These are phyloP conservation scores for Solanum pennellii DNA, from an alignment of 257 asterid genomes.

Conservation along the genomic window DNA sequence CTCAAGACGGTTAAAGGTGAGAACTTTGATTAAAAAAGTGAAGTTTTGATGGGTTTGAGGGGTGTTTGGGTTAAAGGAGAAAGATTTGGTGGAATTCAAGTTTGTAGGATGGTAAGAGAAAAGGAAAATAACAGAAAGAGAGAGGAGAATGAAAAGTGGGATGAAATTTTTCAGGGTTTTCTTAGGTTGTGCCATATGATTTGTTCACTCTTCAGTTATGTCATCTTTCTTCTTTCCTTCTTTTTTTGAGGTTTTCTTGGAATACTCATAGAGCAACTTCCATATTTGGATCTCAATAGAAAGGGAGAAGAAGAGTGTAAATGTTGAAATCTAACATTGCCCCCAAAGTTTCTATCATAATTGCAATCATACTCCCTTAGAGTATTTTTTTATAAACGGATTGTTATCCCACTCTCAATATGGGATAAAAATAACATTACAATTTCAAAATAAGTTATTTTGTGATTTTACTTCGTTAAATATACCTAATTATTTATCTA, in stretches of 20 bases:
- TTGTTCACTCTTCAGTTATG: not conserved
- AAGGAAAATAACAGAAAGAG: conserved; percentile 26
- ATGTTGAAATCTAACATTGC: not conserved
- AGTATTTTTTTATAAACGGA: not conserved
- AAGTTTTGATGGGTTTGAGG: conserved; percentile 31
- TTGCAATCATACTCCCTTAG: not conserved
- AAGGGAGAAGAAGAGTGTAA: not conserved
- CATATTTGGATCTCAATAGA: not conserved
- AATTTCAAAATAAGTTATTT: not conserved
- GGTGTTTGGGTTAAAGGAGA: conserved; percentile 13
- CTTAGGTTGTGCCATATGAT: conserved; percentile 15
- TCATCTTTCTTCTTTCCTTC: not conserved
- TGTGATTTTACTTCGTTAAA: not conserved
- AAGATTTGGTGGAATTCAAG: conserved; percentile 20
- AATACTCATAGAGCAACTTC: not conserved
- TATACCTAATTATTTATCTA: too few species aligned
- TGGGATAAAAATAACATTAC: not conserved
- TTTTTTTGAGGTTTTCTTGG: not conserved
- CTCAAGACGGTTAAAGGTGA: conserved; percentile 65
- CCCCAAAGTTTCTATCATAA: not conserved
- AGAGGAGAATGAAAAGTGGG: conserved; percentile 22
- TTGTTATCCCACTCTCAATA: not conserved
- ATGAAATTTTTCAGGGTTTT: conserved; percentile 10
- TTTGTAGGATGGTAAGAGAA: conserved; percentile 31
- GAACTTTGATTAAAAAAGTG: conserved; percentile 76